Evolutionary conservation across 2,329 filamentous ascomycete species (phyloP), one percentile per base, ranked within the genome.

Genomic region (Aspergillus sp.): DNA sequence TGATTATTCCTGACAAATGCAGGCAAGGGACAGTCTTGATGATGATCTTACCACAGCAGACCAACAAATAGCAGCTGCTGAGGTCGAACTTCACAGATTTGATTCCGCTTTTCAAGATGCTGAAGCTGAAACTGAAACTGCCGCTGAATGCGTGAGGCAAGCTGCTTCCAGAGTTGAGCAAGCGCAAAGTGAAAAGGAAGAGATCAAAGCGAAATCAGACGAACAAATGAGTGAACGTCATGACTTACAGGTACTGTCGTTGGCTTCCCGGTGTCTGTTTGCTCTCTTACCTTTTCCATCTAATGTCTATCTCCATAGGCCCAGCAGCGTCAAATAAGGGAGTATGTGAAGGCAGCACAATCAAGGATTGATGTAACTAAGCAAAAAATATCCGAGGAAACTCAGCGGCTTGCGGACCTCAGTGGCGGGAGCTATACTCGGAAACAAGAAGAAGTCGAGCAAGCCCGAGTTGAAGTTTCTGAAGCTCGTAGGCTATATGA

Each of bases 391-490:
- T 48, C 48, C 8, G 57, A 66, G n/a, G 74, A 77, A 54, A 65
- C 66, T 39, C 59, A 61, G 41, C 81, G 83, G 4, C 74, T 95
- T 6, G 75, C 79, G 35, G 77, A 82, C 36, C 77, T 81, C 2
- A 84, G 86, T 53, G 88, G 89, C 32, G 86, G 85, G 27, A 79
- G 79, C 26, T 81, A 86, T 57, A 72, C 78, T 7, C 71, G 76
- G 49, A 88, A 82, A 56, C 66, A 79, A 31, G 68, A 70, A 12
- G 75, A 84, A 55, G 71, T 86, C 4, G 72, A 82, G 19, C 69
- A 79, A 12, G 81, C 81, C 9, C 78, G 82, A 54, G 59, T 73
- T 26, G 65, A 66, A 37, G 70, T 73, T 5, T 61, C 69, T 28
- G 65, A 73, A 30, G 74, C 79, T 5, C 67, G 65, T 44, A 53